A percentile compares a stretch with the other conserved stretches of the same genome.
These are phyloP conservation scores for Fusarium albosuccineum DNA, from an alignment of 2,329 filamentous ascomycete genomes.

Conservation along the genomic window DNA sequence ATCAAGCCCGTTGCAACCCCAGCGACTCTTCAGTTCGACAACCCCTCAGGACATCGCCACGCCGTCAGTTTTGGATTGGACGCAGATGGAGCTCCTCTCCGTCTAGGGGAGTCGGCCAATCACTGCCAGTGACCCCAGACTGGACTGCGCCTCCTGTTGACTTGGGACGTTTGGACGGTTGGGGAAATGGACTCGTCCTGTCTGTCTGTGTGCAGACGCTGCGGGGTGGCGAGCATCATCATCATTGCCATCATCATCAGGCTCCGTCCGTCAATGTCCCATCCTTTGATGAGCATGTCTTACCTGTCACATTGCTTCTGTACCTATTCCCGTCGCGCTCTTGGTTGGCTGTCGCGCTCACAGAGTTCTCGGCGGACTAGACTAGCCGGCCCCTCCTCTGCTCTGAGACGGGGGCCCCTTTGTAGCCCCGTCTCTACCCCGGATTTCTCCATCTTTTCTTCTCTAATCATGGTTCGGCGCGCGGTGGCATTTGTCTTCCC, in stretches of 20 bases:
- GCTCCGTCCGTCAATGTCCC: constrained; percentile 14
- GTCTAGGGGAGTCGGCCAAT: constrained; percentile 1
- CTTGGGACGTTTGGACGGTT: constrained; percentile 1
- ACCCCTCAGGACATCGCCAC: background rate
- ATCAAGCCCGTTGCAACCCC: too few relatives aligned
- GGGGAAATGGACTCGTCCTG: constrained; percentile 6
- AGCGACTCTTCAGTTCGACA: too few relatives aligned
- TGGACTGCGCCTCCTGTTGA: constrained; percentile 11
- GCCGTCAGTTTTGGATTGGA: background rate
- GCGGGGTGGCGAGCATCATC: constrained; percentile 10
- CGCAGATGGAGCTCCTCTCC: too few relatives aligned
- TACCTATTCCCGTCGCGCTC: too few relatives aligned
- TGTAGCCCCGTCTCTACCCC: constrained; percentile 25
- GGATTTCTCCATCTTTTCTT: constrained; percentile 30
- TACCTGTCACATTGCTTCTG: constrained; percentile 30
- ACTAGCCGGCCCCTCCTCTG: background rate
- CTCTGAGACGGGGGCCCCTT: constrained; percentile 1
- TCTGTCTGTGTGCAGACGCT: constrained; percentile 1
- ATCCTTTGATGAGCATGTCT: constrained; percentile 12
- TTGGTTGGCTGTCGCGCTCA: too few relatives aligned
- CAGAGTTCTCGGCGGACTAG: too few relatives aligned
- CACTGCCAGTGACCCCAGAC: background rate
- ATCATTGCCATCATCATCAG: too few relatives aligned
- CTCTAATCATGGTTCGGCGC: constrained; percentile 13
- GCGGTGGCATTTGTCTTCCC: constrained; percentile 26